phyloP scores from a whole-genome alignment of 805 yeast genomes.

The Maudiozyma barnettii region DNA sequence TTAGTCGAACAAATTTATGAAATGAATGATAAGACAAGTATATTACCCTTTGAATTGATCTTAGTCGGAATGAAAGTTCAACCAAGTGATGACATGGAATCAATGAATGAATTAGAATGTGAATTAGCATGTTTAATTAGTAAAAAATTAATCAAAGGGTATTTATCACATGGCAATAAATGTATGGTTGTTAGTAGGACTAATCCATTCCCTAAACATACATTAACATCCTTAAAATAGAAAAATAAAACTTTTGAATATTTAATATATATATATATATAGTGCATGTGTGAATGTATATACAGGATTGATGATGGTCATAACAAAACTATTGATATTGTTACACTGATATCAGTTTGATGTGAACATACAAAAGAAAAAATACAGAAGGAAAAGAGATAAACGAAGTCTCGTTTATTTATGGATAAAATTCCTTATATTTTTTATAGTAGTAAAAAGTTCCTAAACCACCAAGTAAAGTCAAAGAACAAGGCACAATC shows the following conservation, averaged over 20 bases:
- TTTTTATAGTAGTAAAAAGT: slow-evolving; percentile 63
- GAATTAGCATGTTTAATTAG: slow-evolving; percentile 56
- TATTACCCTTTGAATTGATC: slow-evolving; percentile 10
- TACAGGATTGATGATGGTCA: neutral
- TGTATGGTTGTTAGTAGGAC: slow-evolving; percentile 69
- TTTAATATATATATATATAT: neutral
- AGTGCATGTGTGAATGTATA: neutral
- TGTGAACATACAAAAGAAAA: neutral
- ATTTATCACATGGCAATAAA: slow-evolving; percentile 64
- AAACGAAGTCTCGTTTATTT: neutral
- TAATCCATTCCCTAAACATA: slow-evolving; percentile 54
- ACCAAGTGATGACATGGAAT: neutral
- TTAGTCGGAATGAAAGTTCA: neutral
- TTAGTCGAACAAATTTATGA: slow-evolving; percentile 34
- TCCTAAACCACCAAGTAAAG: slow-evolving; percentile 53
- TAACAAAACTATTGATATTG: too few species aligned
- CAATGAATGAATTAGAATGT: slow-evolving; percentile 50
- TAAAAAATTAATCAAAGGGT: slow-evolving; percentile 60
- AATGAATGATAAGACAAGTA: slow-evolving; percentile 3
- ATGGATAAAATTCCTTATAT: slow-evolving; percentile 59
- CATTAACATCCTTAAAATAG: neutral
- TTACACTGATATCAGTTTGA: too few species aligned
- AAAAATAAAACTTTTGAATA: neutral
- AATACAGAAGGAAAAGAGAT: neutral
- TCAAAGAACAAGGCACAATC: slow-evolving; percentile 65